Base-by-base conservation (phyloP, 2,329 filamentous ascomycete genomes). In the Phialocephala sp. region DNA sequence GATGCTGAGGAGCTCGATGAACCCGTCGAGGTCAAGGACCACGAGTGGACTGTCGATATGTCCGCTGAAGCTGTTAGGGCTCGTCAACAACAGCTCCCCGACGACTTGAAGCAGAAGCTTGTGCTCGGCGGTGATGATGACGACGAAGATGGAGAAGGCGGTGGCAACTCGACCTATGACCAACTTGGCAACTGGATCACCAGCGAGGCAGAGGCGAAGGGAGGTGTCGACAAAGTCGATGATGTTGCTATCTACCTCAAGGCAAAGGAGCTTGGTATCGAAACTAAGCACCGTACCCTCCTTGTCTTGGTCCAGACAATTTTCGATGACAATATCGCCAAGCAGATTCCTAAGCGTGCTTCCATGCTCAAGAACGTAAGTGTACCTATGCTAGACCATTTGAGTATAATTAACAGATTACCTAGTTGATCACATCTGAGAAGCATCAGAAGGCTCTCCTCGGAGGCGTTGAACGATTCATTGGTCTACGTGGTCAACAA, bases 1-100 rank as follows among this genome's bases (percentile, higher is more conserved):
- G 87, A 86, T 69, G 89, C 89, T 71, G 84, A 89, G 74, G 90
- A 91, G 76, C 90, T 97, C 75, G 91, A 91, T 74, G 85, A 83
- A 70, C 81, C 83, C 59, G 79, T 82, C 62, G 87, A 90, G 74
- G 85, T 87, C 75, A 92, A 94, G 79, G 92, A 97, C 71, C 89
- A 97, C 69, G 88, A 97, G 72, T 99, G 95, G 95, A 92, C 94
- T 68, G 92, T 98, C 66, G 95, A 99, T 79, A 95, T 96, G 83
- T 97, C 94, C 70, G 93, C 94, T 79, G 93, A 93, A 79, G 95
- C 95, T 71, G 91, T 98, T 83, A 94, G 91, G 82, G 94, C 94
- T 74, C 95, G 95, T 79, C 92, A 94, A 78, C 91, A 94, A 80
- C 90, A 93, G 71, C 91, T 99, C 60, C 93, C 95, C n/a, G 90